Conservation (phyloP, 2,329 filamentous ascomycete genomes). For the Myotisia sp. region DNA sequence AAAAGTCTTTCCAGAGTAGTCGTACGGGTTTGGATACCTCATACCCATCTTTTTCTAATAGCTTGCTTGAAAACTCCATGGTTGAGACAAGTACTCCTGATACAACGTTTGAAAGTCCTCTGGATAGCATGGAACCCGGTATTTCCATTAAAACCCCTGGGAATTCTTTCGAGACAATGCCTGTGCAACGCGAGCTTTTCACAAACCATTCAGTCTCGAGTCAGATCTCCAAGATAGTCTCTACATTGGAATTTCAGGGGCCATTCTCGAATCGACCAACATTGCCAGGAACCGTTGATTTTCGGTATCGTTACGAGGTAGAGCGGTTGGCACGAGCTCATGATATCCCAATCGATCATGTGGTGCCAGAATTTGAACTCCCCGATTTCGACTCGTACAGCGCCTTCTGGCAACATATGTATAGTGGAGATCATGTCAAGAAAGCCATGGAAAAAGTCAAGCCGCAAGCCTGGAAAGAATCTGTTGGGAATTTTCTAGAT, state of each 20-base stretch:
- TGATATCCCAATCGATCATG: constrained; percentile 16
- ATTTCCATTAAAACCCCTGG: too few relatives aligned
- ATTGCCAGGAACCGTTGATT: constrained; percentile 17
- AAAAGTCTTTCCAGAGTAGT: too few relatives aligned
- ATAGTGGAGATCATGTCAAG: constrained; percentile 14
- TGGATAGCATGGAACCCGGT: too few relatives aligned
- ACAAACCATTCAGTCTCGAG: too few relatives aligned
- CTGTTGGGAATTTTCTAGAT: constrained; percentile 20
- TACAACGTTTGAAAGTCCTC: too few relatives aligned
- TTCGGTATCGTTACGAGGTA: constrained; percentile 27
- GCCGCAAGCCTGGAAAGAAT: constrained; percentile 22
- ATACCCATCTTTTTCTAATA: too few relatives aligned
- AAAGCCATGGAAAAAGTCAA: constrained; percentile 18
- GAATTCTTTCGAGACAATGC: too few relatives aligned
- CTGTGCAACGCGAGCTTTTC: too few relatives aligned
- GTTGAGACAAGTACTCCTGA: too few relatives aligned
- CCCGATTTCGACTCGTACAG: constrained; percentile 15
- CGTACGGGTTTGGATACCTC: too few relatives aligned
- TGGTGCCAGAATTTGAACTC: constrained; percentile 18
- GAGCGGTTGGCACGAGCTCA: constrained; percentile 23
- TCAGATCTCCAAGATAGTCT: too few relatives aligned
- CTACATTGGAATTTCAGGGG: constrained; percentile 19
- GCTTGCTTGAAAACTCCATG: too few relatives aligned
- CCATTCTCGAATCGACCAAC: constrained; percentile 23
- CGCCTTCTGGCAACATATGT: constrained; percentile 23